Evolutionary conservation across 1,284 basidiomycete genomes (phyloP), one percentile per base, ranked within the genome.

Genomic region (Xanthoconium separans): DNA sequence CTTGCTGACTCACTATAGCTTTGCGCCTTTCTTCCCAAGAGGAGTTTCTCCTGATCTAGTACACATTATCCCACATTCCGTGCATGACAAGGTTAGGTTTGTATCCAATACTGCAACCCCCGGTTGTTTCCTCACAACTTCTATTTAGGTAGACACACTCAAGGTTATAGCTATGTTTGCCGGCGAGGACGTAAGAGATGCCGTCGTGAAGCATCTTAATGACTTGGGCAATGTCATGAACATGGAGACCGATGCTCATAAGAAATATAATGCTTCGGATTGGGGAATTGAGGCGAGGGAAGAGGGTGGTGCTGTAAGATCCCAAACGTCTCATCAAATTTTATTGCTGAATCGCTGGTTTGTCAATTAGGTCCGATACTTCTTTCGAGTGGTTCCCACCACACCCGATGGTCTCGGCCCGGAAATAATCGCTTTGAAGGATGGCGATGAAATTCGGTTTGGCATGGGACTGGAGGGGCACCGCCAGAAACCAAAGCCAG

Each of bases 271-370:
- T 22, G 22, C 22, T 22, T 22, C 4, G 22, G 22, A 22, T 31
- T 54, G 54, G 51, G 54, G 45, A 39, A 54, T 54, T 6, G 29
- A 54, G 41, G 45, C 44, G 22, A 22, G 13, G 18, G 34, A 29
- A 22, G 34, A 54, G 20, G 34, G 16, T 44, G 41, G 24, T 44
- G 27, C 47, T 39, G 54, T 55, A 11, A 6, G 15, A 55, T 44
- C 22, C 22, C 34, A 37, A n/a, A 44, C 22, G 44, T 22, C 22
- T 43, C 30, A 30, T 34, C 16, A 15, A 22, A 22, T 4, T 22
- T 31, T 20, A 20, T 30, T 10, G 20, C n/a, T 46, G 39, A 54
- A 4, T 22, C 22, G 22, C 22, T 22, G 22, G 22, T 30, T 15
- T 8, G 13, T 37, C 12, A 27, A 47, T 51, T 22, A 51, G 50